These are phyloP conservation scores for Conidiobolus incongruus DNA, from an alignment of 371 early-diverging fungal genomes.

Conservation along the genomic window DNA sequence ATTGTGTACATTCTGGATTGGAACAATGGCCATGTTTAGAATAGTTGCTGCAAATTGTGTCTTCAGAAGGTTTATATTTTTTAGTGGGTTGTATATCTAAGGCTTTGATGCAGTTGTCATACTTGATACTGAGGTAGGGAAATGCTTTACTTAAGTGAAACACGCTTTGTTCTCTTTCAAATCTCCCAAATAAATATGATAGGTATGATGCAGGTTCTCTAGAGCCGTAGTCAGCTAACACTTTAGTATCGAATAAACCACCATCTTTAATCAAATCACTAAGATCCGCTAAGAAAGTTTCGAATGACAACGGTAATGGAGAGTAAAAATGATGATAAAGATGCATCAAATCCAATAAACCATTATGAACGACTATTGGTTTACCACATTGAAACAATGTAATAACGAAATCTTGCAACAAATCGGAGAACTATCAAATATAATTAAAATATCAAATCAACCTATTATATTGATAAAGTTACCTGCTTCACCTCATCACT, in stretches of 20 bases:
- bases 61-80: not conserved
- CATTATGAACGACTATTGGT: constrained; percentile 74
- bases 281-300: constrained; percentile 48
- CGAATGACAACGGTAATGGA: constrained; percentile 33
- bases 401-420: constrained; percentile 10
- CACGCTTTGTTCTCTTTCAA: constrained; percentile 11
- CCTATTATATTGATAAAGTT: not conserved
- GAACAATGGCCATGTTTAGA: constrained; percentile 50
- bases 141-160: too few species aligned
- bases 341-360: constrained; percentile 70
- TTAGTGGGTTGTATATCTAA: not conserved
- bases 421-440: not conserved
- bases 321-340: constrained; percentile 68
- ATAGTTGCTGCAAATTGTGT: not conserved
- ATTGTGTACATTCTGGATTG: constrained; percentile 19
- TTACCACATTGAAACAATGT: constrained; percentile 13
- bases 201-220: constrained; percentile 43
- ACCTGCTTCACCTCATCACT: not conserved
- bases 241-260: constrained; percentile 79
- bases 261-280: constrained; percentile 40
- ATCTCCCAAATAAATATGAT: constrained; percentile 57
- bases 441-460: not conserved
- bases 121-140: not conserved
- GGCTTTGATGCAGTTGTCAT: not conserved
- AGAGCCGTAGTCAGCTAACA: constrained; percentile 35